These are phyloP conservation scores for Sphaerobolus stellatus DNA, from an alignment of 1,284 basidiomycete genomes.

Conservation along the genomic window DNA sequence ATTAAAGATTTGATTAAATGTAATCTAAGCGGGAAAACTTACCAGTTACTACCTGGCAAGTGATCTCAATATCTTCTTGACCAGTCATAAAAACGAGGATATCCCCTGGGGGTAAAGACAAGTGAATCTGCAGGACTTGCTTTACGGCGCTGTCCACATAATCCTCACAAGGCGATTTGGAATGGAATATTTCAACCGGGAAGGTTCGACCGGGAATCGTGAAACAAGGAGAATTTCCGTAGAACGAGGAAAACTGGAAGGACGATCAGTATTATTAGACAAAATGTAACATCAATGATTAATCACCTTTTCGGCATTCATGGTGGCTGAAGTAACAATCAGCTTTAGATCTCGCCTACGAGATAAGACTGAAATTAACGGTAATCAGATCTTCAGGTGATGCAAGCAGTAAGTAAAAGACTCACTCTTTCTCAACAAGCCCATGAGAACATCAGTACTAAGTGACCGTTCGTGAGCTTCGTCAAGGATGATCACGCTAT, in stretches of 20 bases:
- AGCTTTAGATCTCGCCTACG: slow-evolving; percentile 90
- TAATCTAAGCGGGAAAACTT: slow-evolving; percentile 20
- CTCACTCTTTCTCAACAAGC: slow-evolving; percentile 87
- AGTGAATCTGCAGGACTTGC: slow-evolving; percentile 94
- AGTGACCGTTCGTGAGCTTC: slow-evolving; percentile 96
- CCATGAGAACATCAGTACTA: slow-evolving; percentile 97
- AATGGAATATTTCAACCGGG: slow-evolving; percentile 95
- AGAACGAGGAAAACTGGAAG: slow-evolving; percentile 86
- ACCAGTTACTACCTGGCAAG: slow-evolving; percentile 90
- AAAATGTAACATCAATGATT: neutral
- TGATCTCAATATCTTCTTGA: slow-evolving; percentile 98
- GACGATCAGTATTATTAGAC: neutral
- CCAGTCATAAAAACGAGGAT: slow-evolving; percentile 99
- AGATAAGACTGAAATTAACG: slow-evolving; percentile 67
- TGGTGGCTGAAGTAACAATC: slow-evolving; percentile 97
- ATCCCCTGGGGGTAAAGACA: slow-evolving; percentile 92
- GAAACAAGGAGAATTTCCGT: slow-evolving; percentile 92
- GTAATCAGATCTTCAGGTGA: slow-evolving; percentile 5
- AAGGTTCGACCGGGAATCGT: slow-evolving; percentile 98
- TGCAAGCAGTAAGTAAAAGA: slow-evolving; percentile 15
- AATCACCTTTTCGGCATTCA: slow-evolving; percentile 94
- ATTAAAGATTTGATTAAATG: slow-evolving; percentile 24
- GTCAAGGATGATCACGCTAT: slow-evolving; percentile 94
- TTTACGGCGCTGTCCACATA: slow-evolving; percentile 98
- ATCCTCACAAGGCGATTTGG: slow-evolving; percentile 97